A percentile compares a stretch with the other conserved stretches of the same genome.
Conservation (phyloP, 495 filamentous ascomycete species). For the Podospora didyma region DNA sequence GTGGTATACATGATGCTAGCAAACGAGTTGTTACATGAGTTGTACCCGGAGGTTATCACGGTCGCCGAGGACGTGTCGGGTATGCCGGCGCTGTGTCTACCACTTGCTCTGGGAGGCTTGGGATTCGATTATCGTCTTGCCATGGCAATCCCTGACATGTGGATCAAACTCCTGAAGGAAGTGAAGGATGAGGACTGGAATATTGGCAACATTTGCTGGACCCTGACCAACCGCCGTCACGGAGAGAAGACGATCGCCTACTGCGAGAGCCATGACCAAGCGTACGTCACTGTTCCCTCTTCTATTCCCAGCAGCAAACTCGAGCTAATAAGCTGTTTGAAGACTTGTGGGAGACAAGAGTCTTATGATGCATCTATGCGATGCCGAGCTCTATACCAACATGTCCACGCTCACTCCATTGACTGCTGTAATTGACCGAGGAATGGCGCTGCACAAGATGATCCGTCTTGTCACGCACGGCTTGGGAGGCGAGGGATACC, state of each 20-base stretch:
- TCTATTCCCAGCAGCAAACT: not conserved
- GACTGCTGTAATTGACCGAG: constrained; percentile 87
- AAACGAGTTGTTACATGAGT: constrained; percentile 88
- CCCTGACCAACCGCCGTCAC: constrained; percentile 85
- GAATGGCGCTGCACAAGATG: constrained; percentile 92
- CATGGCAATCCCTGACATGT: constrained; percentile 98
- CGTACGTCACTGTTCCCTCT: constrained; percentile 55
- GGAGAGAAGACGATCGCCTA: constrained; percentile 99
- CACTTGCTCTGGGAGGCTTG: constrained; percentile 79
- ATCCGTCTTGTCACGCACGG: constrained; percentile 90
- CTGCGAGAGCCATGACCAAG: constrained; percentile 95
- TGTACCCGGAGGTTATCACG: constrained; percentile 83
- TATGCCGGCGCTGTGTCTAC: constrained; percentile 91
- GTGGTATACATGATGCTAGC: constrained; percentile 94
- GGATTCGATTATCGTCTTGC: constrained; percentile 97
- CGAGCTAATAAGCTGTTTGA: constrained; percentile 28
- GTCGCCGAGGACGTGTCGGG: constrained; percentile 97
- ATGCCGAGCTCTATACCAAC: constrained; percentile 95
- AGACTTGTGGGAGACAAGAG: constrained; percentile 96
- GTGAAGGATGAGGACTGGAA: constrained; percentile 91
- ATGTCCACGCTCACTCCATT: constrained; percentile 84
- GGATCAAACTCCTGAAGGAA: constrained; percentile 97
- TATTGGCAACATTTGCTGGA: constrained; percentile 77
- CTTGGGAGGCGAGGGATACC: constrained; percentile 95
- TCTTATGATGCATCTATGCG: constrained; percentile 96